phyloP scores from a whole-genome alignment of 164 flowering plant species.

The Liriodendron chinense region DNA sequence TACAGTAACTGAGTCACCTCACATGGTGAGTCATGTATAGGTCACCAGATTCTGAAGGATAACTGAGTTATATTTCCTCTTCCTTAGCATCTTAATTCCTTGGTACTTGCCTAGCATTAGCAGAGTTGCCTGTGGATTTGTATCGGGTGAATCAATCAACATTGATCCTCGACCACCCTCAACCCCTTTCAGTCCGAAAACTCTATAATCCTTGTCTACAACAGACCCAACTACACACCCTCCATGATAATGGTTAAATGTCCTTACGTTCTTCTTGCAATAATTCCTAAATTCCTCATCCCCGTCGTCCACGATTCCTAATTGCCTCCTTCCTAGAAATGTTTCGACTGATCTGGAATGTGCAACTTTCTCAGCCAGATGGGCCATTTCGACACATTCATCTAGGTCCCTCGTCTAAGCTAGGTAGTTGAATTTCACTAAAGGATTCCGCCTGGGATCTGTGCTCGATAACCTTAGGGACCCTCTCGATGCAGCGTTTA shows the following conservation, averaged over 20 bases:
- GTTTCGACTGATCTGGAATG: conserved; percentile 19
- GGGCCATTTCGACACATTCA: conserved; percentile 20
- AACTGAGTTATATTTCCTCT: neutral
- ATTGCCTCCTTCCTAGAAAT: conserved; percentile 16
- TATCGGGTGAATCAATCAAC: conserved; percentile 40
- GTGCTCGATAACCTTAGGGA: conserved; percentile 21
- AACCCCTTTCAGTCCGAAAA: conserved; percentile 34
- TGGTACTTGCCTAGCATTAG: conserved; percentile 41
- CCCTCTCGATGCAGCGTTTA: conserved; percentile 32
- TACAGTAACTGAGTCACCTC: too few species aligned
- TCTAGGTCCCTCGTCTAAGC: conserved; percentile 25
- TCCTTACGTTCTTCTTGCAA: conserved; percentile 33
- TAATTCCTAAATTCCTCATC: conserved; percentile 22
- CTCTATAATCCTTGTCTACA: conserved; percentile 35
- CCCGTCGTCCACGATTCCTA: neutral
- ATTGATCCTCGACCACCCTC: conserved; percentile 48
- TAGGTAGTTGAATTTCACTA: conserved; percentile 37
- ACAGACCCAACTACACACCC: conserved; percentile 40
- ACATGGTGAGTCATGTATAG: too few species aligned
- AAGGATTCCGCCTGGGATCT: conserved; percentile 35
- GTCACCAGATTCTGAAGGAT: too few species aligned
- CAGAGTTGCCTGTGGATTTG: conserved; percentile 46
- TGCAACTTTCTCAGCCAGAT: conserved; percentile 21
- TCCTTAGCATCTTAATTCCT: conserved; percentile 12
- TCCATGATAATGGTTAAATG: conserved; percentile 41